Percentiles rank a stretch among this genome's conserved stretches.
Conservation (phyloP, 495 filamentous ascomycete species). For the Neurospora sp. region DNA sequence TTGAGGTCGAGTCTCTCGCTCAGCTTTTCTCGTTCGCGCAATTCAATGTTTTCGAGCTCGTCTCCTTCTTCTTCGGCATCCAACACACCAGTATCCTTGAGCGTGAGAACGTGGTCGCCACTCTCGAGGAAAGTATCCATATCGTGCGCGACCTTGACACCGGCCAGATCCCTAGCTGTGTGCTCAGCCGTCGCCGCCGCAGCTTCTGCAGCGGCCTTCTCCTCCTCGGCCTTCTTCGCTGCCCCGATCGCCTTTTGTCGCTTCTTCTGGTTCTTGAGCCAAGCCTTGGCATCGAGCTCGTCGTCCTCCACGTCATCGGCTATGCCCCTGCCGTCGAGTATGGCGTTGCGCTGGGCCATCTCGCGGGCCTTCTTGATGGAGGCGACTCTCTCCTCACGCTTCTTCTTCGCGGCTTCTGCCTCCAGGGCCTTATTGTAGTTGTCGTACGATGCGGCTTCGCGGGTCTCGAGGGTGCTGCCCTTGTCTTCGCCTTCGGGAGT, state of each 20-base stretch:
- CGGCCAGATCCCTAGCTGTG: constrained; percentile 72
- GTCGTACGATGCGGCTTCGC: constrained; percentile 65
- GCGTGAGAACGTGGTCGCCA: constrained; percentile 75
- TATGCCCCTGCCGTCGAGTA: constrained; percentile 70
- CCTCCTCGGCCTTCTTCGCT: constrained; percentile 60
- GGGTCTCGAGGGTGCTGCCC: constrained; percentile 67
- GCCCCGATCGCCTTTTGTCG: constrained; percentile 81
- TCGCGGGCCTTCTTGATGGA: constrained; percentile 86
- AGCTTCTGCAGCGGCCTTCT: constrained; percentile 45
- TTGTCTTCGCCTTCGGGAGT: constrained; percentile 46
- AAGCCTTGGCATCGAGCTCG: constrained; percentile 70
- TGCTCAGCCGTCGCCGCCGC: constrained; percentile 49
- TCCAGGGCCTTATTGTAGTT: constrained; percentile 47
- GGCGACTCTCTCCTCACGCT: constrained; percentile 64
- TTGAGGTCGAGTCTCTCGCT: constrained; percentile 72
- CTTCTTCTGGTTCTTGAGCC: constrained; percentile 83
- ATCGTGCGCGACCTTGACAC: constrained; percentile 86
- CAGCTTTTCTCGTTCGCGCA: constrained; percentile 69
- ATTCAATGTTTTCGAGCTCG: constrained; percentile 74
- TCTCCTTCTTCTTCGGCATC: constrained; percentile 85
- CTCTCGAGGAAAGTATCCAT: constrained; percentile 64
- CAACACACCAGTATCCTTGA: constrained; percentile 82
- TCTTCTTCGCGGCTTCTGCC: constrained; percentile 53
- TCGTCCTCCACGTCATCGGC: constrained; percentile 58
- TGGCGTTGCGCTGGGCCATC: constrained; percentile 59